phyloP scores from a whole-genome alignment of 2,329 filamentous ascomycete genomes.

The Cladophialophora carrionii region DNA sequence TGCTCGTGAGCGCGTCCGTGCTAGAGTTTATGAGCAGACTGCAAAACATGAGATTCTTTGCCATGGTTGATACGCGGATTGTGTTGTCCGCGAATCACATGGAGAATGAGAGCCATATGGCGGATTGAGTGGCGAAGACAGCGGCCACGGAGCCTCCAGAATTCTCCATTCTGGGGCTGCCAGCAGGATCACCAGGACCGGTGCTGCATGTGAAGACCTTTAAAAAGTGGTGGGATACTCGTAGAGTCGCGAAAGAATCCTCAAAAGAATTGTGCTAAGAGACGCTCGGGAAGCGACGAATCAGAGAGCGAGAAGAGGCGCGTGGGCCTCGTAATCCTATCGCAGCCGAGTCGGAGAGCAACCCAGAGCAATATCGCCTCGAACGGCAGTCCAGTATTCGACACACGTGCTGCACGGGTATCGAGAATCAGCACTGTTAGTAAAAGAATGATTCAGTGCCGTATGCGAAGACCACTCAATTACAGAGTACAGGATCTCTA shows the following conservation, averaged over 20 bases:
- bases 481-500: conserved; percentile 16
- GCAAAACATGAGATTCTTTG: conserved; percentile 11
- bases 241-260: conserved; percentile 16
- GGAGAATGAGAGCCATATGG: conserved; percentile 23
- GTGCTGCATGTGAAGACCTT: conserved; percentile 13
- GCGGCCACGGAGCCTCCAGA: conserved; percentile 7
- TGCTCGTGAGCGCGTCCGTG: conserved; percentile 8
- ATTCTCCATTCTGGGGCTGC: conserved; percentile 5
- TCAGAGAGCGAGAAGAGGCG: conserved; percentile 17
- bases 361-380: conserved; percentile 12
- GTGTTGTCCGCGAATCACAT: conserved; percentile 27
- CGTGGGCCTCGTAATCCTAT: conserved; percentile 21
- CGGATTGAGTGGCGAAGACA: conserved; percentile 30
- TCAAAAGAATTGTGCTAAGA: conserved; percentile 16
- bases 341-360: conserved; percentile 4
- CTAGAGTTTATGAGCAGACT: conserved; percentile 16
- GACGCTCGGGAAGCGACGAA: conserved; percentile 16
- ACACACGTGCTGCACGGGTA: conserved; percentile 23
- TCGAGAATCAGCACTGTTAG: conserved; percentile 5
- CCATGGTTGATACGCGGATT: conserved; percentile 4
- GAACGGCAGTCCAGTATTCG: conserved; percentile 20
- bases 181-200: conserved; percentile 11
- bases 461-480: neutral
- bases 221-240: conserved; percentile 14
- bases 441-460: neutral